Base-by-base conservation (phyloP, 2,329 filamentous ascomycete species). In the Aspergillus quadrilineatus region DNA sequence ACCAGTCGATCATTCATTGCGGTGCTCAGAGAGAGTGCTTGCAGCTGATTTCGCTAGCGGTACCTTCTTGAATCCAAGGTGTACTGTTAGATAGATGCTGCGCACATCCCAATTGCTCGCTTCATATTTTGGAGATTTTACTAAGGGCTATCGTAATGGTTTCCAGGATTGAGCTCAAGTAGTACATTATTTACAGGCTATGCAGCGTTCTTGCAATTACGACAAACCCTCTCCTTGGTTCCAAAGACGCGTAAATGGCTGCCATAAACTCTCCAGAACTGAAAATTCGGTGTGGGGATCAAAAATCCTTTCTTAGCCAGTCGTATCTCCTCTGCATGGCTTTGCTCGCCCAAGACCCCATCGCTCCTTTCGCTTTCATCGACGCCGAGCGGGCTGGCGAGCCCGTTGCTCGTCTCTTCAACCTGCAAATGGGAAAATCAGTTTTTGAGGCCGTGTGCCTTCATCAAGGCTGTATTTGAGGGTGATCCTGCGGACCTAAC, bases 41-140 rank as follows among this genome's bases (percentile, higher is more conserved):
- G 89, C 90, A 89, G 88, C 89, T 89, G 90, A 92, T 92, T 96
- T 92, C 92, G 92, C 92, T 97, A 97, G 89, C 92, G 85, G 89
- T 88, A 88, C 89, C 90, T 92, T 89, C 84, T 78, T 77, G 57
- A 62, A 62, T 71, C 75, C 85, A 90, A 89, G 88, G 89, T 82
- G 85, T 87, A 86, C 88, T 83, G 91, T 93, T 96, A 96, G 92
- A 96, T 96, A 96, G 92, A 85, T 85, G 85, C 86, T 91, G 90
- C 88, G 82, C 75, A 96, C 90, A 96, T 68, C 44, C 22, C 47
- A 50, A 32, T 42, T 45, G 22, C 32, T 34, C n/a, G 44, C 30
- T 47, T 36, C 12, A 22, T 15, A 34, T 43, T 28, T 39, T 12
- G 30, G 15, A 32, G 9, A 48, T 52, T 46, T 46, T 15, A 29